phyloP scores from a whole-genome alignment of 768 basidiomycete species.

The Lactifluus hygrophoroides region DNA sequence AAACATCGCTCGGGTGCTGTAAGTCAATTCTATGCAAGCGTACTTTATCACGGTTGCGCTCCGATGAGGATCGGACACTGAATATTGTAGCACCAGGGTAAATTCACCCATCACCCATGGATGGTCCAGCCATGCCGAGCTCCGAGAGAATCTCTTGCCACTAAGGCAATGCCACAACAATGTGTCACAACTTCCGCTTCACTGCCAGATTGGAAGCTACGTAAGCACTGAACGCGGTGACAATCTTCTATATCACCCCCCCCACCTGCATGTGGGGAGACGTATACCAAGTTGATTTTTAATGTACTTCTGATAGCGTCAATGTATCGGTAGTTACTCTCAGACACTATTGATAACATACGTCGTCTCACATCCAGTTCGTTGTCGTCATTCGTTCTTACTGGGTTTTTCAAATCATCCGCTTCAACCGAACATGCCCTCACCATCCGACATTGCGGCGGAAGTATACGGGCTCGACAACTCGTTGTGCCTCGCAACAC shows the following conservation, averaged over 20 bases:
- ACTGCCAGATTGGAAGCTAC: too few relatives aligned
- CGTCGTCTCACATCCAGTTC: not conserved
- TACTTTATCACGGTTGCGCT: not conserved
- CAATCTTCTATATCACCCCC: too few relatives aligned
- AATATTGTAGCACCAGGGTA: not conserved
- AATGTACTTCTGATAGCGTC: not conserved
- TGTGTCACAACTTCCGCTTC: too few relatives aligned
- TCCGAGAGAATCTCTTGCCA: too few relatives aligned
- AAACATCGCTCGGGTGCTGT: too few relatives aligned
- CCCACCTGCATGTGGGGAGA: not conserved
- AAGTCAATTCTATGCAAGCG: not conserved
- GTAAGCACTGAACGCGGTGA: too few relatives aligned
- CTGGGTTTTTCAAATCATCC: not conserved
- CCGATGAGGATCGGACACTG: not conserved
- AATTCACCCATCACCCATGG: not conserved
- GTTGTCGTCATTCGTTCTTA: not conserved
- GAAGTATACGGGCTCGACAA: constrained; percentile 29
- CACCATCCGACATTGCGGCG: constrained; percentile 29
- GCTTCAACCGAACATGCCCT: constrained; percentile 29
- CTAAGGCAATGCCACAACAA: not conserved
- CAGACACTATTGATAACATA: not conserved
- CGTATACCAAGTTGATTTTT: not conserved
- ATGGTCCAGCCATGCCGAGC: not conserved
- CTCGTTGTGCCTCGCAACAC: constrained; percentile 34
- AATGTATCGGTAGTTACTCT: not conserved